phyloP scores from a whole-genome alignment of 2,329 filamentous ascomycete genomes.

The Phaeophleospora eucalypticola region DNA sequence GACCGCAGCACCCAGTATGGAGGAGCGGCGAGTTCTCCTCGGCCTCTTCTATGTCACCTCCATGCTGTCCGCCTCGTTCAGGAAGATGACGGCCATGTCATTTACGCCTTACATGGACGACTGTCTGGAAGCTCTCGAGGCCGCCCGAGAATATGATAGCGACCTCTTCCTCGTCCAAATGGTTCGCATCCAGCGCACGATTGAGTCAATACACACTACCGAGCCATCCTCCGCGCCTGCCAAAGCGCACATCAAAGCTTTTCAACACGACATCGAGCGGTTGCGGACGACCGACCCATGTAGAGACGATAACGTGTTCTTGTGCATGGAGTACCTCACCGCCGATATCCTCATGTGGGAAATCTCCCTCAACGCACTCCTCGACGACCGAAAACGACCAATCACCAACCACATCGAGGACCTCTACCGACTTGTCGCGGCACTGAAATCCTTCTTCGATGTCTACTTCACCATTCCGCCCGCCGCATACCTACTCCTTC shows the following conservation, averaged over 20 bases:
- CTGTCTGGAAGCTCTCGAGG: slow-evolving; percentile 21
- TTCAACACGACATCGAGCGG: slow-evolving; percentile 26
- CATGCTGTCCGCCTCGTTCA: slow-evolving; percentile 29
- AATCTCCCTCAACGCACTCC: slow-evolving; percentile 24
- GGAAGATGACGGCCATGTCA: slow-evolving; percentile 26
- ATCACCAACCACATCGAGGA: slow-evolving; percentile 25
- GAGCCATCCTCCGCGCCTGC: slow-evolving; percentile 24
- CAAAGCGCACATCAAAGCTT: slow-evolving; percentile 26
- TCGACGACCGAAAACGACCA: slow-evolving; percentile 16
- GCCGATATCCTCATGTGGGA: slow-evolving; percentile 28
- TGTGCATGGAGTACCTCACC: slow-evolving; percentile 25
- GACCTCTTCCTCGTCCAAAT: slow-evolving; percentile 30
- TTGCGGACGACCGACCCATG: slow-evolving; percentile 15
- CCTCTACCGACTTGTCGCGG: slow-evolving; percentile 24
- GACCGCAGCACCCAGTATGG: slow-evolving; percentile 12
- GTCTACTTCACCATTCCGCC: slow-evolving; percentile 26
- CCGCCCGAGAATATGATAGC: slow-evolving; percentile 24
- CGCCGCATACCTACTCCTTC: slow-evolving; percentile 22
- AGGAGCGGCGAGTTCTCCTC: slow-evolving; percentile 26
- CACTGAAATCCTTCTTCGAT: slow-evolving; percentile 25
- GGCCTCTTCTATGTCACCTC: slow-evolving; percentile 29
- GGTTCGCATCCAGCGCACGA: slow-evolving; percentile 27
- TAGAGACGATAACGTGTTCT: slow-evolving; percentile 19
- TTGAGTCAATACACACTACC: slow-evolving; percentile 23
- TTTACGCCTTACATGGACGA: slow-evolving; percentile 26